phyloP scores from a whole-genome alignment of 148 eudicot species.

The Fagopyrum esculentum region DNA sequence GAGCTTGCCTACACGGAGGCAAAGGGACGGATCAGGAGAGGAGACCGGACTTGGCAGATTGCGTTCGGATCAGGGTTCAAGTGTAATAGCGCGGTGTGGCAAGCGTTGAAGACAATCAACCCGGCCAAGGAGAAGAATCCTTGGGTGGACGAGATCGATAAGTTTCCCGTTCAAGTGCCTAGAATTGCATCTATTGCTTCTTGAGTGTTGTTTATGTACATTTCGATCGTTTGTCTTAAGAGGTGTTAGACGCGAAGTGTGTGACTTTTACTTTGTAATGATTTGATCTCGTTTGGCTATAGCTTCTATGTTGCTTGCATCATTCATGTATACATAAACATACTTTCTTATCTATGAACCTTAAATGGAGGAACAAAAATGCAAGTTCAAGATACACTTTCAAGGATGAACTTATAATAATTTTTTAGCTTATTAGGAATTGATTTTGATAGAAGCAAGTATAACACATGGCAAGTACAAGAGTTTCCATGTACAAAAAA shows the following conservation, averaged over 20 bases:
- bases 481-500: neutral
- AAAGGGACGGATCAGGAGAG: conserved; percentile 31
- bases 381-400: no score
- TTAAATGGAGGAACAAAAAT: neutral
- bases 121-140: conserved; percentile 36
- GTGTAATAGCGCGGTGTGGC: conserved; percentile 43
- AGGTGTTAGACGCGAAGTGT: neutral
- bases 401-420: neutral
- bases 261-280: neutral
- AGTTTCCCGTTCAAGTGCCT: conserved; percentile 35
- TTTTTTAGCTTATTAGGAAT: neutral
- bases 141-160: conserved; percentile 41
- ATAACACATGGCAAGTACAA: neutral
- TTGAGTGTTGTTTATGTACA: neutral
- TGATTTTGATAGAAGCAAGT: neutral
- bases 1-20: conserved; percentile 44
- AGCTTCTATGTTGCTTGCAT: neutral
- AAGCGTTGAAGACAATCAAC: conserved; percentile 30
- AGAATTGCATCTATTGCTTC: conserved; percentile 18
- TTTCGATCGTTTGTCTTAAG: neutral
- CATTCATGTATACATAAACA: neutral
- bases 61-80: conserved; percentile 46
- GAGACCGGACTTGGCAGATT: conserved; percentile 38
- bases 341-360: neutral
- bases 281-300: no score